Evolutionary conservation across 73 alveolate genomes (phyloP), one percentile per base, ranked within the genome.

Genomic region (Paramecium pentaurelia): DNA sequence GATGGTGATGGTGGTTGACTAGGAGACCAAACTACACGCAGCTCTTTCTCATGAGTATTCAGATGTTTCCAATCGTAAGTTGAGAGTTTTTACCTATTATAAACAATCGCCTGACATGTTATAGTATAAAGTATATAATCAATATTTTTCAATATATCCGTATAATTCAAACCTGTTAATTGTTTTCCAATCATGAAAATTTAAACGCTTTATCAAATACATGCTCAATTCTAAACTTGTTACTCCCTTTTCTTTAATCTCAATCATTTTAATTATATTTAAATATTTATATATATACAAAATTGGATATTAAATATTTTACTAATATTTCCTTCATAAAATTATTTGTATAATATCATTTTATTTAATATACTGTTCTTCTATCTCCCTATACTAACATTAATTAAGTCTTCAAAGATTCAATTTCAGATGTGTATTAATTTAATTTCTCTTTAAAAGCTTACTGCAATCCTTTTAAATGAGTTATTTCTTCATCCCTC

Each of bases 101-200:
- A 80, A 80, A 80, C 87, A 73, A 73, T 73, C 87, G 87, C 87
- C 87, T 73, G 64, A 73, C 87, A 22, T 37, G 87, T 73, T 5
- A 40, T 73, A 73, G 87, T 73, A 73, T 73, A 73, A 73, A 40
- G 58, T 37, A 37, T 73, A 73, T 73, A 73, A 73, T 36, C 87
- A 54, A 54, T 54, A 73, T 37, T 73, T 22, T 30, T 73, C 68
- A 37, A 36, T 73, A 20, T 25, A 73, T 37, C 70, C 70, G 70
- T 6, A 54, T 54, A 18, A 64, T 64, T 64, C 87, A 34, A 73
- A 73, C 87, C 87, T 73, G 22, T 40, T 20, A 36, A 30, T 73
- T 6, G 34, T 14, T 37, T 38, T 73, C 87, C 87, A 73, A 34
- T 73, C 87, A 73, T 73, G 36, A 22, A 36, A 32, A 64, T 64